These are phyloP conservation scores for Sideroxylon spinosum DNA, from an alignment of 179 eudicot genomes.

Conservation along the genomic window DNA sequence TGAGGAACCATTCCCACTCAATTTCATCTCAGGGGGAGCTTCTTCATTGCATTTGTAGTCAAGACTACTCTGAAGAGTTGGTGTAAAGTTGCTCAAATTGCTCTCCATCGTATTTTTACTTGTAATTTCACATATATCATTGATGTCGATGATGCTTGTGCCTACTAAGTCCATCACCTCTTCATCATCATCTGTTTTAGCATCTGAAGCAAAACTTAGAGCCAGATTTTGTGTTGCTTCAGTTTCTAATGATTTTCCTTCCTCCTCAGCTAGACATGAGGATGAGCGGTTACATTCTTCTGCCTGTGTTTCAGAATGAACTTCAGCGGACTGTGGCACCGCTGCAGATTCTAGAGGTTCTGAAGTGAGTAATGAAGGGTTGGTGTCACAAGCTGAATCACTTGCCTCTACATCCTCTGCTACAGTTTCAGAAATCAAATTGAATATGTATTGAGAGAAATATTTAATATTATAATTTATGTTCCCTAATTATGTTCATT, in stretches of 20 bases:
- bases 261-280: not conserved
- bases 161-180: not conserved
- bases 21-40: not conserved
- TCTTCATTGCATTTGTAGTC: not conserved
- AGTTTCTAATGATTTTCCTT: not conserved
- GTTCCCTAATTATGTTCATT: not conserved
- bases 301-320: slow-evolving; percentile 4
- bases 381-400: not conserved
- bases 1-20: slow-evolving; percentile 14
- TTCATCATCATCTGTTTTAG: not conserved
- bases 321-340: not conserved
- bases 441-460: not conserved
- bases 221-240: not conserved
- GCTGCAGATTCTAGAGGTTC: not conserved
- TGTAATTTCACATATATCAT: not conserved
- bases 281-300: not conserved
- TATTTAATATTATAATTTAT: not conserved
- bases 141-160: not conserved
- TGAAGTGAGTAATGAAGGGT: not conserved
- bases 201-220: not conserved
- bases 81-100: not conserved
- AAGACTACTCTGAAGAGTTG: not conserved
- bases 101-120: slow-evolving; percentile 1
- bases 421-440: not conserved
- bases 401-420: slow-evolving; percentile 9